Percentiles rank a stretch among this genome's conserved stretches.
phyloP scores from a whole-genome alignment of 2,329 filamentous ascomycete genomes.

The Ophiosphaerella herpotricha region DNA sequence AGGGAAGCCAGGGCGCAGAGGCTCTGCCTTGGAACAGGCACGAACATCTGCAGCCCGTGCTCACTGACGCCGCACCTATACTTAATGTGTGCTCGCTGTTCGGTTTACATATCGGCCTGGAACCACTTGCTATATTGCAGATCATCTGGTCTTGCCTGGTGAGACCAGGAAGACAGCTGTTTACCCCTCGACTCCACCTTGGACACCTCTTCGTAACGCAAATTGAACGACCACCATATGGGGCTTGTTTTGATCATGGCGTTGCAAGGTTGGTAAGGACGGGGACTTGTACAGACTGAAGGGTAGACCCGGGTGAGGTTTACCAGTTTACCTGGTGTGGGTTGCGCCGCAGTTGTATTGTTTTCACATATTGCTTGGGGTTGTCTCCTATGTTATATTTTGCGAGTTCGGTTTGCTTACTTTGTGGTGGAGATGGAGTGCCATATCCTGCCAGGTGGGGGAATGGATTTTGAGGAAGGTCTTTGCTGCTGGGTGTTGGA shows the following conservation, averaged over 20 bases:
- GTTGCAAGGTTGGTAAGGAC: conserved; percentile 36
- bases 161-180: conserved; percentile 19
- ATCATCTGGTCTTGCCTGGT: conserved; percentile 16
- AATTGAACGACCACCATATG: conserved; percentile 41
- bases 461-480: conserved; percentile 16
- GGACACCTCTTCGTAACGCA: conserved; percentile 40
- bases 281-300: conserved; percentile 27
- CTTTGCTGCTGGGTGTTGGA: conserved; percentile 26
- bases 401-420: conserved; percentile 14
- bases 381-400: conserved; percentile 14
- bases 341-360: conserved; percentile 19
- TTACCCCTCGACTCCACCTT: conserved; percentile 23
- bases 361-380: conserved; percentile 10
- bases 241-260: conserved; percentile 38
- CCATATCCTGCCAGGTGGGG: conserved; percentile 22
- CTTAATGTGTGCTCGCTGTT: conserved; percentile 30
- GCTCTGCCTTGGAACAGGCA: conserved; percentile 31
- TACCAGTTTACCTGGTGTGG: conserved; percentile 20
- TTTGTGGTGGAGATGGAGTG: conserved; percentile 14
- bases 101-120: conserved; percentile 33
- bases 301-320: conserved; percentile 41
- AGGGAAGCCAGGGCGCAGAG: conserved; percentile 19
- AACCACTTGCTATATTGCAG: conserved; percentile 36
- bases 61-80: conserved; percentile 21
- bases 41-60: conserved; percentile 15